Evolutionary conservation across 139 green algal genomes (phyloP), one percentile per base, ranked within the genome.

Genomic region (Zygnema cylindricum): DNA sequence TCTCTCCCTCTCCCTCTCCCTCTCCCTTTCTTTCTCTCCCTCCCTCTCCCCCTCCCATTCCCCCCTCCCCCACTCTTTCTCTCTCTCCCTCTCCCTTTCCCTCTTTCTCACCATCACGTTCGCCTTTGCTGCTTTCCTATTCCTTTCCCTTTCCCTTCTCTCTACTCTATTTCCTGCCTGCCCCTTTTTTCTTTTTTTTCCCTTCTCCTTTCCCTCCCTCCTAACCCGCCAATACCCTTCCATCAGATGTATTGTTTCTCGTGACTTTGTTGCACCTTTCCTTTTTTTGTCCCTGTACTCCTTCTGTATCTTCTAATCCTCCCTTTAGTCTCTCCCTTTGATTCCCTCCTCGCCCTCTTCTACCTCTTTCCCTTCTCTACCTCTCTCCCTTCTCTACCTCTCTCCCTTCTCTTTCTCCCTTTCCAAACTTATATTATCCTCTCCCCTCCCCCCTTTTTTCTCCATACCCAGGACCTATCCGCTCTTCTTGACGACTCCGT

Each of bases 401-500:
- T 35, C 57, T 30, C 57, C 30, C 25, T 35, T 73, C 57, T 30
- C 57, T 73, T 35, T 73, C 57, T 30, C 30, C 57, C 25, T 30
- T 30, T 25, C 57, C 25, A 25, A 73, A 25, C 57, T 30, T 73
- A 30, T 73, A 35, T 30, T 73, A 30, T 73, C 57, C 57, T 73
- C 57, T 30, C 30, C 57, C 30, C 30, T 25, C 11, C 21, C 71
- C 11, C 11, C 78, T 7, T 54, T 11, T 54, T 73, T 35, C 21
- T 83, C 35, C n/a, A n/a, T n/a, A n/a, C n/a, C n/a, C 43, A 90
- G 86, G 81, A 90, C 84, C 39, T 90, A 1, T 23, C 76, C 33
- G 38, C 30, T 1, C 81, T 90, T 0, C 43, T 91, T 33, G 82
- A 91, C 21, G 86, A 88, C 38, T 40, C 36, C 0, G 77, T 91